Percentiles rank a stretch among this genome's conserved stretches.
phyloP scores from a whole-genome alignment of 2,329 filamentous ascomycete species.

The Xylariaceae sp. region DNA sequence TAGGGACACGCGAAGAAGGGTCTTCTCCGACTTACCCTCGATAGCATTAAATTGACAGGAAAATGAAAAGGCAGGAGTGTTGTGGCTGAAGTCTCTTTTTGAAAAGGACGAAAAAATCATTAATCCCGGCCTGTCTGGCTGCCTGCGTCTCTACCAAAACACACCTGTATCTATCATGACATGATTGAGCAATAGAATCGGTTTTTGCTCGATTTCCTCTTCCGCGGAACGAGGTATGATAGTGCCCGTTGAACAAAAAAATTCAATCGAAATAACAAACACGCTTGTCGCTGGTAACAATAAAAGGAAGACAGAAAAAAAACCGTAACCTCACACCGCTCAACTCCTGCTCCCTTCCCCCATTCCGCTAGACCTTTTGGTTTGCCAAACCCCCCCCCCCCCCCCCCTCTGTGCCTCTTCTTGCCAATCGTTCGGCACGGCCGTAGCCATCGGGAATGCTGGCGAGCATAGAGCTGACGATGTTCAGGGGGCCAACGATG shows the following conservation, averaged over 20 bases:
- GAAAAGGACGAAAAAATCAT: neutral
- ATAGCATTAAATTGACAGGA: conserved; percentile 12
- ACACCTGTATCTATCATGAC: conserved; percentile 13
- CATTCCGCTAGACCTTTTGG: neutral
- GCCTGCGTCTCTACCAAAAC: neutral
- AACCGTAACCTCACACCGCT: conserved; percentile 4
- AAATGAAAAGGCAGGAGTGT: neutral
- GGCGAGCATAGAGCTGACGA: neutral
- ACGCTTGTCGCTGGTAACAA: conserved; percentile 13
- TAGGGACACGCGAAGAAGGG: conserved; percentile 49
- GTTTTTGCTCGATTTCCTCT: neutral
- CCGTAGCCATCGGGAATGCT: neutral
- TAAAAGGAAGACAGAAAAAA: conserved; percentile 17
- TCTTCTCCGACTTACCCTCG: conserved; percentile 6
- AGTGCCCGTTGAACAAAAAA: conserved; percentile 7
- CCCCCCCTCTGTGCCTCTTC: too few species aligned
- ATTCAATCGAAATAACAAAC: conserved; percentile 14
- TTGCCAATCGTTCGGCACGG: too few species aligned
- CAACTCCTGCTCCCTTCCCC: conserved; percentile 3
- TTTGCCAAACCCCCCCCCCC: neutral
- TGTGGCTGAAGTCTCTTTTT: neutral
- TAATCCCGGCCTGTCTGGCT: too few species aligned
- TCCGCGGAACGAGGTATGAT: neutral
- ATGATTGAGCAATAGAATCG: conserved; percentile 2
- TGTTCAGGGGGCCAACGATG: neutral